Conservation (phyloP, 2,329 filamentous ascomycete species). For the Byssochlamys sp. region DNA sequence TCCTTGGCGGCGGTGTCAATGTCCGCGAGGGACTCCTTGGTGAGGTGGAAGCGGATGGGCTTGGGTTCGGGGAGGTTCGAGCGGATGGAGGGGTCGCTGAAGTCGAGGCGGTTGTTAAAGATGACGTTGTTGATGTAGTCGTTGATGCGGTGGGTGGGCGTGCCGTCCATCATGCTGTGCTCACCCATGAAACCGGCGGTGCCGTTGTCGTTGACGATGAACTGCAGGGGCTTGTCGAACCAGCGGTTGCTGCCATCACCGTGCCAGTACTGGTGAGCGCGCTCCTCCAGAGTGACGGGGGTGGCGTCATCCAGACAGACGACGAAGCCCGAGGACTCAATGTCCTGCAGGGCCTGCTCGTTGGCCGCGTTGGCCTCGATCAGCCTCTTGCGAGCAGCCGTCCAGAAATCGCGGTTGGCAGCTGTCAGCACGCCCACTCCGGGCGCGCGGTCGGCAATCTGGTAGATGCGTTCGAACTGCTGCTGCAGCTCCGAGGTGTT, state of each 20-base stretch:
- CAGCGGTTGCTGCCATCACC: slow-evolving; percentile 91
- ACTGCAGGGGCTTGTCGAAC: slow-evolving; percentile 97
- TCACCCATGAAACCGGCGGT: slow-evolving; percentile 96
- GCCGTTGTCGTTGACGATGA: slow-evolving; percentile 96
- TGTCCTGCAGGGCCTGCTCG: slow-evolving; percentile 63
- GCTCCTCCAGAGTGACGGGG: slow-evolving; percentile 89
- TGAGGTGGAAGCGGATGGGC: slow-evolving; percentile 68
- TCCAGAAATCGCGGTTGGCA: slow-evolving; percentile 89
- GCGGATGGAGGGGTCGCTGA: slow-evolving; percentile 66
- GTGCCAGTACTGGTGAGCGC: slow-evolving; percentile 94
- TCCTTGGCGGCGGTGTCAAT: slow-evolving; percentile 69
- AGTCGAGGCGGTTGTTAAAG: slow-evolving; percentile 87
- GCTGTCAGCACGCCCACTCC: slow-evolving; percentile 77
- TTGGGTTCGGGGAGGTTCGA: slow-evolving; percentile 75
- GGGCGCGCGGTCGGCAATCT: slow-evolving; percentile 61
- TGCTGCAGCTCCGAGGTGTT: slow-evolving; percentile 82
- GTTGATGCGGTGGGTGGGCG: slow-evolving; percentile 88
- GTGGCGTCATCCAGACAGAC: slow-evolving; percentile 87
- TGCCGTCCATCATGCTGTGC: slow-evolving; percentile 99
- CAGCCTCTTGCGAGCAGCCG: slow-evolving; percentile 68
- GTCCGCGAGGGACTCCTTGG: slow-evolving; percentile 61
- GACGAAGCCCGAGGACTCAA: slow-evolving; percentile 82
- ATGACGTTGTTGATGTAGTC: slow-evolving; percentile 89
- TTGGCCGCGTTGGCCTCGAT: slow-evolving; percentile 70
- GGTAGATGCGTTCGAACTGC: slow-evolving; percentile 77